phyloP scores from a whole-genome alignment of 352 stramenopile species.

The Globisporangium heterothallicum region DNA sequence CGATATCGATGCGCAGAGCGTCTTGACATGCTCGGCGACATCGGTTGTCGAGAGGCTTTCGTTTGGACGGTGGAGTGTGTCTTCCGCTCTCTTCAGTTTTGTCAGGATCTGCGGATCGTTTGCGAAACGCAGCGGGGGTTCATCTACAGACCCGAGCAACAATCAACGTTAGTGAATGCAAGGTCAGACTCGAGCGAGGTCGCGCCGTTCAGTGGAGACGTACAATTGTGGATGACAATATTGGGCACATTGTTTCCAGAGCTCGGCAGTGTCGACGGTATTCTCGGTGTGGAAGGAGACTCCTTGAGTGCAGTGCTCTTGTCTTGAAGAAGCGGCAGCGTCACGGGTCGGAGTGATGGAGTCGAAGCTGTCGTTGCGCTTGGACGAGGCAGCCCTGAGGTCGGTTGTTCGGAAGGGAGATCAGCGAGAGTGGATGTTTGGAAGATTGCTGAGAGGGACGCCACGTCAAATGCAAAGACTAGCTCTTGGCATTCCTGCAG shows the following conservation, averaged over 20 bases:
- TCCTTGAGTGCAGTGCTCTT: constrained; percentile 2
- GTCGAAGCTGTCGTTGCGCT: background rate
- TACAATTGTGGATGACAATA: constrained; percentile 7
- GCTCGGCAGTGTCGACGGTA: background rate
- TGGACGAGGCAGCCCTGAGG: background rate
- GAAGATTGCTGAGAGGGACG: constrained; percentile 7
- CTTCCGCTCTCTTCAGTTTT: constrained; percentile 1
- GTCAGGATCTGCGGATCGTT: background rate
- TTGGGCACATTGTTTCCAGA: constrained; percentile 1
- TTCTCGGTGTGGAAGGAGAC: constrained; percentile 2
- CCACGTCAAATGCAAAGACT: constrained; percentile 13
- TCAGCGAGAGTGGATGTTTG: background rate
- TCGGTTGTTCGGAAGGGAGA: background rate
- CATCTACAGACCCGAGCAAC: background rate
- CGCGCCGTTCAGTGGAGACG: background rate
- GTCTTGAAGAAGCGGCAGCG: constrained; percentile 2
- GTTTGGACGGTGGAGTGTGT: constrained; percentile 15
- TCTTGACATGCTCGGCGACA: constrained; percentile 15
- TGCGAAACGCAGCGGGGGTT: constrained; percentile 2
- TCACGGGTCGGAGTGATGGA: background rate
- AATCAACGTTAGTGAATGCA: background rate
- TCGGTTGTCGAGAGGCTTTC: constrained; percentile 7
- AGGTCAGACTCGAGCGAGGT: background rate
- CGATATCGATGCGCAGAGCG: constrained; percentile 23
- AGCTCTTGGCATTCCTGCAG: constrained; percentile 27